Evolutionary conservation across 2,329 filamentous ascomycete species (phyloP), one percentile per base, ranked within the genome.

Genomic region (Purpureocillium lavendulum): DNA sequence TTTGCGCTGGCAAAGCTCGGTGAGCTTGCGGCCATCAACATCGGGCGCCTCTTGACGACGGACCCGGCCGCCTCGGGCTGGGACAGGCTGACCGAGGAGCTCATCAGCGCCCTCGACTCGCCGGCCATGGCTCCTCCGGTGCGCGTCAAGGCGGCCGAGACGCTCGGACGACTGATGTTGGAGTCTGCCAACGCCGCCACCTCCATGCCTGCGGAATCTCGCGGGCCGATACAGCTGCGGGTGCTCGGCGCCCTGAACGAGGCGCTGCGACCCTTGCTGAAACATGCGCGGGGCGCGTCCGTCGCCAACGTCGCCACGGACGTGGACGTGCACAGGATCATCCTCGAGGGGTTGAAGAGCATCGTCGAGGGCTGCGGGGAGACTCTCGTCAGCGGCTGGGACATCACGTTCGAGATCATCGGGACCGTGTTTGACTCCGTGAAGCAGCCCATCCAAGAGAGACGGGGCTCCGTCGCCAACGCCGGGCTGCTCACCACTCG

Each of bases 311-410:
- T 79, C 39, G 64, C 77, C 0, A 79, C 78, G 0, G 83, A 92
- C 48, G 66, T 87, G 14, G 84, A 92, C 40, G 84, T 94, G 13
- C 87, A 95, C 56, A 82, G 82, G 46, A 78, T 84, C 39, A 71
- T 86, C 17, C 71, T 95, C 2, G 87, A 94, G 47, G 82, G 84
- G 1, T 66, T 95, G 7, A 88, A 87, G 57, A 81, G 73, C 40
- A 77, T 96, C 15, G 71, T 98, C 2, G 90, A 97, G 54, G 83
- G 88, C 45, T 90, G 84, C 50, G 92, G 90, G 8, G 89, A 98
- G 55, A 80, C 78, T 0, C 72, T 97, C 6, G 69, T 84, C 12
- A 81, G 79, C 47, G 89, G 88, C 4, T 98, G 92, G 92, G 77
- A 84, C 35, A 75, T 87, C 36, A 80, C 87, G 1, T 92, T 98